A percentile compares a stretch with the other conserved stretches of the same genome.
Evolutionary conservation across 2,329 filamentous ascomycete genomes (phyloP).

Genomic region (Rhynchosporium agropyri): DNA sequence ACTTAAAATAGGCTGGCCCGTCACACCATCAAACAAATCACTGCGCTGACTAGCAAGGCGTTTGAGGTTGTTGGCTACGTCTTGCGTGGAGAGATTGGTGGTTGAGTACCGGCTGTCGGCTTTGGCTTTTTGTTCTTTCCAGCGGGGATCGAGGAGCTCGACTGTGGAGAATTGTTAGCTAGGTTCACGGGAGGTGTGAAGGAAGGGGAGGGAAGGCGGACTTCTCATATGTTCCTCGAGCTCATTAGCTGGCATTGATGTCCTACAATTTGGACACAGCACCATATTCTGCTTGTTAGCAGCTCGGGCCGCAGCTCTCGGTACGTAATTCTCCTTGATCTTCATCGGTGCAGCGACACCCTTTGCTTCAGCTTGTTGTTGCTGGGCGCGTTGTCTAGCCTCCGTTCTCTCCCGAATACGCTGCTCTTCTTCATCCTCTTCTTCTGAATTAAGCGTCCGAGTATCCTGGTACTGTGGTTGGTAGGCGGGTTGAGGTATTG

Average conservation of each 20-base stretch:
- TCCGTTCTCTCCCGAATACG: conserved; percentile 66
- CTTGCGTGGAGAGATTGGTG: conserved; percentile 81
- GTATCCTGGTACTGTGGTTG: conserved; percentile 41
- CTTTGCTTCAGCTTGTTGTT: conserved; percentile 77
- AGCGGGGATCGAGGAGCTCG: conserved; percentile 88
- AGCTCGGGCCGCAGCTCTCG: conserved; percentile 73
- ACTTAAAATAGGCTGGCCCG: conserved; percentile 68
- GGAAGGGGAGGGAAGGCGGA: conserved; percentile 45
- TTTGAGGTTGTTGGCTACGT: conserved; percentile 93
- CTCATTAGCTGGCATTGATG: conserved; percentile 84
- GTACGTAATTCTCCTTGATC: conserved; percentile 91
- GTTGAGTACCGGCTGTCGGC: conserved; percentile 81
- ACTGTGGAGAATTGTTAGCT: conserved; percentile 49
- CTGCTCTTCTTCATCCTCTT: conserved; percentile 64
- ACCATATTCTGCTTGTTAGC: conserved; percentile 68
- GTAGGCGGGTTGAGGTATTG: conserved; percentile 44
- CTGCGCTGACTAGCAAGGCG: conserved; percentile 86
- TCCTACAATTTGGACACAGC: conserved; percentile 90
- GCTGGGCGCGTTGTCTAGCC: conserved; percentile 66
- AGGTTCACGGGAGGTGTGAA: not conserved
- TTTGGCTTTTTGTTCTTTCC: conserved; percentile 95
- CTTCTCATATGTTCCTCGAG: conserved; percentile 91
- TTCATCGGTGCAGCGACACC: conserved; percentile 73
- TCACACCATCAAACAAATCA: conserved; percentile 80
- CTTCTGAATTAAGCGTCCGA: conserved; percentile 41